Evolutionary conservation across 805 yeast genomes (phyloP), one percentile per base, ranked within the genome.

Genomic region (Yarrowia sp.): DNA sequence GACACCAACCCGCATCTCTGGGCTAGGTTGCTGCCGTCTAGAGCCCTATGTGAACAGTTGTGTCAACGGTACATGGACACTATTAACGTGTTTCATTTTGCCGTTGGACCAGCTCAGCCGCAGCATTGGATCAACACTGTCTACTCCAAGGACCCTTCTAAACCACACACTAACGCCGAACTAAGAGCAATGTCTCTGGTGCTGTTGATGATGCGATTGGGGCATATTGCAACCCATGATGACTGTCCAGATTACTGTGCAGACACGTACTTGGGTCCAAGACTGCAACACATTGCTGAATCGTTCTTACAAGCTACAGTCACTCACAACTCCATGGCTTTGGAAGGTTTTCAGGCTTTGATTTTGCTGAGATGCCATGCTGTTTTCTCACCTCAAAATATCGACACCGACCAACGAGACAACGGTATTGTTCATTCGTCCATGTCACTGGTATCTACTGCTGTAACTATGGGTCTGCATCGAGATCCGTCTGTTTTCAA

Each of bases 211-310:
- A 51, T 51, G 58, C 43, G 58, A 1, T 43, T 51, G 22, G 58
- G 58, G 2, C 58, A 51, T 9, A 51, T 51, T 22, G 58, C 58
- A 9, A 51, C 58, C 22, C 58, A 51, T 8, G 58, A 51, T 18
- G 43, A 51, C 22, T 51, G 58, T n/a, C 43, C 58, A 36, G 58
- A 51, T 9, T 51, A 51, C 35, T 51, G 58, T 13, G 58, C 58
- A 36, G 58, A 51, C 43, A 51, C 58, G 10, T 51, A 51, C 28
- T 33, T 51, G 14, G 58, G 58, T 0, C 58, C 58, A 0, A 4
- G 58, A 13, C 22, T 51, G 58, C 58, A 51, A 36, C 42, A 51
- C 5, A 51, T 51, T 8, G 58, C 58, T 33, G 58, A 51, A 18
- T 31, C 58, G 33, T 51, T 51, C 15, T 18, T 51, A 9, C 58